Evolutionary conservation across 257 asterid species (phyloP).

Genomic region (Leptodermis oblonga): DNA sequence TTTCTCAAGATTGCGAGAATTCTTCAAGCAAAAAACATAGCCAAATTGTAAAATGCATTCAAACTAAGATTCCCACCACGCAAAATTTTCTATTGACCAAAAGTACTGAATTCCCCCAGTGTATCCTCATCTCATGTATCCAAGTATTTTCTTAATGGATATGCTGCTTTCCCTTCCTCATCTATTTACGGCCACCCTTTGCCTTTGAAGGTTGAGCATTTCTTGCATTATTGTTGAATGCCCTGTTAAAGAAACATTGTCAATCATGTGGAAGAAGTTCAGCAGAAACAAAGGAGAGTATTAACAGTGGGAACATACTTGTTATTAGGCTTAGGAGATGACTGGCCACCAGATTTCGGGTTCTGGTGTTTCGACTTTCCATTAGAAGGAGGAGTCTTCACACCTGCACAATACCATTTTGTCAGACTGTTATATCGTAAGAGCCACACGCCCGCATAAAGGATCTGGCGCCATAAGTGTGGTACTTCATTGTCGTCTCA

Average conservation of each 20-base stretch:
- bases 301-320: slow-evolving; percentile 17
- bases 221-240: slow-evolving; percentile 12
- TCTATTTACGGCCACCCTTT: slow-evolving; percentile 30
- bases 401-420: background rate
- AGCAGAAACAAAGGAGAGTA: background rate
- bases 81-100: background rate
- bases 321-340: slow-evolving; percentile 16
- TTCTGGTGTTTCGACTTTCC: slow-evolving; percentile 6
- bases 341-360: slow-evolving; percentile 2
- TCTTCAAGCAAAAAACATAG: too few relatives aligned
- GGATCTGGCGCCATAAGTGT: background rate
- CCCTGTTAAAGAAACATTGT: slow-evolving; percentile 16
- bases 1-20: too few relatives aligned
- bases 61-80: too few relatives aligned
- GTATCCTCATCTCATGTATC: background rate
- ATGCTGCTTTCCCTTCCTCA: background rate
- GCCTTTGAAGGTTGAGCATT: slow-evolving; percentile 21
- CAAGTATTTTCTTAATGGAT: background rate
- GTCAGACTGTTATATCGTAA: background rate
- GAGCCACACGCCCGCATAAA: background rate
- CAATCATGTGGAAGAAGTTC: background rate
- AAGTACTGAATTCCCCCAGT: background rate
- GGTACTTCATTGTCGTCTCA: background rate
- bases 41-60: too few relatives aligned
- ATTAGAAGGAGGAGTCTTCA: slow-evolving; percentile 3